Evolutionary conservation across 1,139 yeast genomes (phyloP).

Genomic region (Saccharomycopsis hybrid): DNA sequence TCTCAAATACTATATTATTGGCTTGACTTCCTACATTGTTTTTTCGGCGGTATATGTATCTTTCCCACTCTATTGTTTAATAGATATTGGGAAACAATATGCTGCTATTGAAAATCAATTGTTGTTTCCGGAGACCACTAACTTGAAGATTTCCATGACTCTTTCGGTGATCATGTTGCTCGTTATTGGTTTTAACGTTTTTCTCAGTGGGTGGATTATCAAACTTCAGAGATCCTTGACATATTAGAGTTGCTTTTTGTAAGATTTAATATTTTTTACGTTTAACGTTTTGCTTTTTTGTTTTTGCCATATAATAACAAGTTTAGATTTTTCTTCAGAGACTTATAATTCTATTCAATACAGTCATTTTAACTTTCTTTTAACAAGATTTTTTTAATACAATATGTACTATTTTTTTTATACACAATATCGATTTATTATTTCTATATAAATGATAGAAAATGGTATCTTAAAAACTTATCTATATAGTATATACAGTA

Average conservation of each 20-base stretch:
- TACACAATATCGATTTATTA: too few species aligned
- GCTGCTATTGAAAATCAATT: constrained; percentile 8
- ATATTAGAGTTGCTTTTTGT: background rate
- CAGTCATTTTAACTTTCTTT: too few species aligned
- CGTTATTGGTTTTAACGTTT: background rate
- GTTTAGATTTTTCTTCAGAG: background rate
- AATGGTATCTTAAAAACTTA: too few species aligned
- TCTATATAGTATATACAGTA: too few species aligned
- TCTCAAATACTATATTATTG: background rate
- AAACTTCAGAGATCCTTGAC: constrained; percentile 4
- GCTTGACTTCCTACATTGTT: constrained; percentile 4
- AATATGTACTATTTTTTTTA: too few species aligned
- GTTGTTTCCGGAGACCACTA: constrained; percentile 9
- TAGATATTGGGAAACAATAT: constrained; percentile 1
- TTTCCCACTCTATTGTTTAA: constrained; percentile 9
- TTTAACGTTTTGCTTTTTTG: background rate
- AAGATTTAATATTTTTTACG: background rate
- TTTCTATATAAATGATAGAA: too few species aligned
- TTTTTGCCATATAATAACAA: background rate
- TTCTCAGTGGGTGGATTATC: constrained; percentile 1
- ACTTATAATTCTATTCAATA: too few species aligned
- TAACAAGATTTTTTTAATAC: too few species aligned
- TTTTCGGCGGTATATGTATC: background rate
- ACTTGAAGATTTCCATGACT: constrained; percentile 16
- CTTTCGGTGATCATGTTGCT: constrained; percentile 7